Percentiles rank a stretch among this genome's conserved stretches.
These are phyloP conservation scores for Apiospora koreana DNA, from an alignment of 2,329 filamentous ascomycete species.

Conservation along the genomic window DNA sequence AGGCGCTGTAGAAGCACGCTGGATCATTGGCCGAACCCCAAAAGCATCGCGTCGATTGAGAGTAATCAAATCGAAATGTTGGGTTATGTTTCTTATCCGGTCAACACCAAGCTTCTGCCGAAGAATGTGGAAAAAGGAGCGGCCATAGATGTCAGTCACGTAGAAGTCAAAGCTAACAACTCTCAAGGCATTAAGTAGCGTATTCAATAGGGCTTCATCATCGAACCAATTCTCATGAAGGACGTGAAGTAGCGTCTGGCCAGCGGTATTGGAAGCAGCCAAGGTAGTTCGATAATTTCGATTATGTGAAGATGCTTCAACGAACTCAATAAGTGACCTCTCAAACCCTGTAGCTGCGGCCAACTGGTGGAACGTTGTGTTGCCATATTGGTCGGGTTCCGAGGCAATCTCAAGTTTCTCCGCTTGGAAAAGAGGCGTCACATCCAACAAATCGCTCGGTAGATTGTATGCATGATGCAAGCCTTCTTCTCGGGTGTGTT, in stretches of 20 bases:
- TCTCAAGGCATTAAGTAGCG: slow-evolving; percentile 24
- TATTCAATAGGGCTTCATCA: slow-evolving; percentile 21
- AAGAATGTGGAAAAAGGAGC: slow-evolving; percentile 35
- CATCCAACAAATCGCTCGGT: slow-evolving; percentile 51
- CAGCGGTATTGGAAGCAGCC: slow-evolving; percentile 27
- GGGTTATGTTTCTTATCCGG: slow-evolving; percentile 21
- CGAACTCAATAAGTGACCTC: slow-evolving; percentile 22
- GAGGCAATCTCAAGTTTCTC: background rate
- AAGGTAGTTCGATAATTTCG: slow-evolving; percentile 26
- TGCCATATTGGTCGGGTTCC: slow-evolving; percentile 40
- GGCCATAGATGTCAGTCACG: slow-evolving; percentile 32
- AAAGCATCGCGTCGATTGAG: slow-evolving; percentile 53
- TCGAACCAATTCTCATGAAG: slow-evolving; percentile 33
- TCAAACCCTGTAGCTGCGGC: slow-evolving; percentile 22
- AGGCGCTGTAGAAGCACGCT: slow-evolving; percentile 17
- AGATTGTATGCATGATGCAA: slow-evolving; percentile 36
- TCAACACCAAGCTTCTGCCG: slow-evolving; percentile 22
- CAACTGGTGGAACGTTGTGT: slow-evolving; percentile 49
- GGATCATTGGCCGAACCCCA: slow-evolving; percentile 27
- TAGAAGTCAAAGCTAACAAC: slow-evolving; percentile 25
- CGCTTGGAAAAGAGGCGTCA: background rate
- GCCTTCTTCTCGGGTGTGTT: background rate
- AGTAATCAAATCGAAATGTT: slow-evolving; percentile 29
- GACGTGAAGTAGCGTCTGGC: slow-evolving; percentile 34
- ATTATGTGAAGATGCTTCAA: slow-evolving; percentile 19